Evolutionary conservation across 768 basidiomycete genomes (phyloP).

Genomic region (Suillus alpinus): DNA sequence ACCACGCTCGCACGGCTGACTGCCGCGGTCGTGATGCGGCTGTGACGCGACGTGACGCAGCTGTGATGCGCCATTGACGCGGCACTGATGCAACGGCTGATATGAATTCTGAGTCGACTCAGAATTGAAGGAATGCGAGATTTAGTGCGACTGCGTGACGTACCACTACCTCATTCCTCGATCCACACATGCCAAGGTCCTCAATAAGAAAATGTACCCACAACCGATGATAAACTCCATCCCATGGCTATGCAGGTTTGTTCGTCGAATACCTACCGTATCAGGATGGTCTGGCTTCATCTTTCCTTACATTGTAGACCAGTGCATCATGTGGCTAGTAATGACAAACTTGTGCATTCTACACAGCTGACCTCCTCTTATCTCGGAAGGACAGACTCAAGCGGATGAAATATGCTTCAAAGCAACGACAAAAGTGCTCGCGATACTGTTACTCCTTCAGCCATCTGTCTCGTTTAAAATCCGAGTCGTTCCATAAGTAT

Average conservation of each 20-base stretch:
- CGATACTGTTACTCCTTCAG: neutral
- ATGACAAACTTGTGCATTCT: conserved; percentile 28
- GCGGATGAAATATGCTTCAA: conserved; percentile 55
- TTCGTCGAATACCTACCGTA: neutral
- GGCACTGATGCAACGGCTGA: too few relatives aligned
- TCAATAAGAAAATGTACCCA: conserved; percentile 57
- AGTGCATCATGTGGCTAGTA: conserved; percentile 48
- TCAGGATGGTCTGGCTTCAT: neutral
- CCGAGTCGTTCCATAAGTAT: too few relatives aligned
- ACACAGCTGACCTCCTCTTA: conserved; percentile 50
- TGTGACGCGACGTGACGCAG: too few relatives aligned
- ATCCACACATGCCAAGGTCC: conserved; percentile 49
- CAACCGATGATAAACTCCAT: conserved; percentile 52
- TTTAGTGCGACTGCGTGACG: conserved; percentile 56
- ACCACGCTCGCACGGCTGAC: conserved; percentile 44
- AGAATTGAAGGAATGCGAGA: conserved; percentile 49
- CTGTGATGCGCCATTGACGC: too few relatives aligned
- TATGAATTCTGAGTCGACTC: too few relatives aligned
- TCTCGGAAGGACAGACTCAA: conserved; percentile 53
- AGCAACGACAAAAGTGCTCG: neutral
- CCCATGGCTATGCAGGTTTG: conserved; percentile 54
- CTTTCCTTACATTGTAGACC: conserved; percentile 32
- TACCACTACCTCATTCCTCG: conserved; percentile 63
- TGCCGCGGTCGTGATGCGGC: too few relatives aligned
- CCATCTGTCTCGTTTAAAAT: neutral